phyloP scores from a whole-genome alignment of 1,284 basidiomycete species.

The Trichosporon sp. region DNA sequence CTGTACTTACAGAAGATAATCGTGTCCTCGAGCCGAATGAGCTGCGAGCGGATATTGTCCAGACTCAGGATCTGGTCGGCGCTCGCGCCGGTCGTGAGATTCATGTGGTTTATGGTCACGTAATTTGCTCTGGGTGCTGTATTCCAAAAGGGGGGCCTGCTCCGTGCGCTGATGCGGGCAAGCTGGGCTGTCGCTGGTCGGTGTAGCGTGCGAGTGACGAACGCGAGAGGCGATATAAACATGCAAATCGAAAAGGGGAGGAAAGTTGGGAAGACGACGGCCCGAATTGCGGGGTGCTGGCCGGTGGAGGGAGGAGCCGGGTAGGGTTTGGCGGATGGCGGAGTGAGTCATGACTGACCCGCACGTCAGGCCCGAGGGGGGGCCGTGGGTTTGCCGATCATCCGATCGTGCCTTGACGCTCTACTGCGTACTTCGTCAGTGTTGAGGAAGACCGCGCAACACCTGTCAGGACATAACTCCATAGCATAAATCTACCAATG shows the following conservation, averaged over 20 bases:
- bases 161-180: not conserved
- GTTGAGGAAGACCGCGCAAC: too few species aligned
- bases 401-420: too few species aligned
- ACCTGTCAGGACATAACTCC: too few species aligned
- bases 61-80: slow-evolving; percentile 76
- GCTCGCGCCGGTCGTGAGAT: slow-evolving; percentile 61
- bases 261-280: too few species aligned
- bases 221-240: not conserved
- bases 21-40: slow-evolving; percentile 92
- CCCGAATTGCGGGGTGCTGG: not conserved
- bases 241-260: not conserved
- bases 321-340: too few species aligned
- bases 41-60: slow-evolving; percentile 79
- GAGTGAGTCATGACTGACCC: slow-evolving; percentile 12
- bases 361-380: not conserved
- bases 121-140: not conserved
- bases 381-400: slow-evolving; percentile 16
- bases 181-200: not conserved
- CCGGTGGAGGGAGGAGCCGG: not conserved
- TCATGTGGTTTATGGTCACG: slow-evolving; percentile 40
- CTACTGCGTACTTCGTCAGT: too few species aligned
- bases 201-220: not conserved
- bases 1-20: slow-evolving; percentile 75
- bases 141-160: not conserved
- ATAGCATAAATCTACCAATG: too few species aligned